Evolutionary conservation across 2,329 filamentous ascomycete genomes (phyloP).

Genomic region (Huntiella bhutanensis): DNA sequence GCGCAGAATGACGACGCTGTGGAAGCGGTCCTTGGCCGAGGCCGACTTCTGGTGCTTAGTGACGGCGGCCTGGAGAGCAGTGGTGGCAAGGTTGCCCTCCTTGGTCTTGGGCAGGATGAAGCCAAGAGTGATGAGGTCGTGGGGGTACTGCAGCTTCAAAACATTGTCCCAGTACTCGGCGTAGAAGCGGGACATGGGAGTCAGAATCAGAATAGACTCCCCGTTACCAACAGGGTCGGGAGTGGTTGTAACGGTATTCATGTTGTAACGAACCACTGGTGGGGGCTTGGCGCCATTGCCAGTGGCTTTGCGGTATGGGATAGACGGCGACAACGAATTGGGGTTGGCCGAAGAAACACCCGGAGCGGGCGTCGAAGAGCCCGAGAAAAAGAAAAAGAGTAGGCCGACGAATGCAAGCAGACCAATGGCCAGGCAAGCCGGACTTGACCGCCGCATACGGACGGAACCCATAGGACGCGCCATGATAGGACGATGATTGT

Average conservation of each 20-base stretch:
- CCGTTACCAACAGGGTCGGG: conserved; percentile 54
- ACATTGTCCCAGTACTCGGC: conserved; percentile 92
- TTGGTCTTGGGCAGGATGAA: conserved; percentile 92
- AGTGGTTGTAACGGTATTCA: conserved; percentile 85
- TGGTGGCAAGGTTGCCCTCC: conserved; percentile 75
- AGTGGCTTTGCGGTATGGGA: conserved; percentile 44
- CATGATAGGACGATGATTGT: conserved; percentile 21
- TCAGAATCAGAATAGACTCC: conserved; percentile 79
- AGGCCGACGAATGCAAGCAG: conserved; percentile 53
- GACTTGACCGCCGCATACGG: conserved; percentile 64
- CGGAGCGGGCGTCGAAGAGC: conserved; percentile 24
- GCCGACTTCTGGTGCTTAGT: conserved; percentile 64
- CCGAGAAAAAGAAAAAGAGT: conserved; percentile 40
- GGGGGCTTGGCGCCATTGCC: conserved; percentile 34
- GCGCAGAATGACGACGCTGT: conserved; percentile 79
- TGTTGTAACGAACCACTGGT: conserved; percentile 78
- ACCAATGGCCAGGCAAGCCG: conserved; percentile 53
- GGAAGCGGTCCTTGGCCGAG: conserved; percentile 64
- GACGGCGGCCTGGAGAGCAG: conserved; percentile 67
- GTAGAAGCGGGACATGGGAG: conserved; percentile 85
- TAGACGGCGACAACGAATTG: conserved; percentile 12
- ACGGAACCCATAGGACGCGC: conserved; percentile 41
- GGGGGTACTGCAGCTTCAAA: conserved; percentile 65
- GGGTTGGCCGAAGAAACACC: conserved; percentile 20
- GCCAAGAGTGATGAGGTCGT: conserved; percentile 82